Evolutionary conservation across 2,329 filamentous ascomycete species (phyloP).

Genomic region (Alternaria brassicae): DNA sequence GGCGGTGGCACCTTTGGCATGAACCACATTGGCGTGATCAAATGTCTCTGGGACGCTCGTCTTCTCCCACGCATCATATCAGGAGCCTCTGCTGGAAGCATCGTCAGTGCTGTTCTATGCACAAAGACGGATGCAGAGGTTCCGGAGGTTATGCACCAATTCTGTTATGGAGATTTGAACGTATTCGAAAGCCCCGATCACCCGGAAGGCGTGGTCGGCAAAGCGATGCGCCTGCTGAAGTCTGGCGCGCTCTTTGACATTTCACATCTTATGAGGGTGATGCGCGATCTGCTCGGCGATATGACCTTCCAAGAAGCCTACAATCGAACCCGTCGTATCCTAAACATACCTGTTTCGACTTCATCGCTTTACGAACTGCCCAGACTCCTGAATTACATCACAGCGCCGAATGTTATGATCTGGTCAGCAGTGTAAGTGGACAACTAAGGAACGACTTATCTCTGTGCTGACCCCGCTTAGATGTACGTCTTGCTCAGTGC

Average conservation of each 20-base stretch:
- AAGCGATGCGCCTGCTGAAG: conserved; percentile 77
- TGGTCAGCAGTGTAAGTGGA: conserved; percentile 82
- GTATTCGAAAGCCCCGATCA: conserved; percentile 74
- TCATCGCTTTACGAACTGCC: conserved; percentile 88
- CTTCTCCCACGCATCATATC: conserved; percentile 87
- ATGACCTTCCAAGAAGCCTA: conserved; percentile 96
- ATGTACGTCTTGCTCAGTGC: conserved; percentile 93
- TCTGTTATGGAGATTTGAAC: conserved; percentile 79
- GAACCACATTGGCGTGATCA: conserved; percentile 88
- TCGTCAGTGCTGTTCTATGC: conserved; percentile 82
- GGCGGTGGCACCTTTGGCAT: conserved; percentile 91
- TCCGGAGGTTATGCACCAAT: conserved; percentile 70
- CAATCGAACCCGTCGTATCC: conserved; percentile 87
- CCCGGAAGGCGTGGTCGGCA: conserved; percentile 69
- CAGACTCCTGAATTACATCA: conserved; percentile 87
- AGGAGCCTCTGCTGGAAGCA: conserved; percentile 85
- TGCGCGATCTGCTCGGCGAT: conserved; percentile 81
- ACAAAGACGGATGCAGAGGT: conserved; percentile 80
- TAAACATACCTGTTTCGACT: conserved; percentile 93
- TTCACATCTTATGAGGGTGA: conserved; percentile 78
- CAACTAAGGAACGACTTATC: fast-evolving
- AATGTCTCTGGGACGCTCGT: conserved; percentile 75
- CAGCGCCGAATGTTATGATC: conserved; percentile 91
- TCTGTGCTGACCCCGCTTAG: conserved; percentile 40
- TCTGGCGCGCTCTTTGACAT: conserved; percentile 87